Percentiles rank a stretch among this genome's conserved stretches.
Conservation (phyloP, 805 yeast genomes). For the Ogataea thermomethanolica region DNA sequence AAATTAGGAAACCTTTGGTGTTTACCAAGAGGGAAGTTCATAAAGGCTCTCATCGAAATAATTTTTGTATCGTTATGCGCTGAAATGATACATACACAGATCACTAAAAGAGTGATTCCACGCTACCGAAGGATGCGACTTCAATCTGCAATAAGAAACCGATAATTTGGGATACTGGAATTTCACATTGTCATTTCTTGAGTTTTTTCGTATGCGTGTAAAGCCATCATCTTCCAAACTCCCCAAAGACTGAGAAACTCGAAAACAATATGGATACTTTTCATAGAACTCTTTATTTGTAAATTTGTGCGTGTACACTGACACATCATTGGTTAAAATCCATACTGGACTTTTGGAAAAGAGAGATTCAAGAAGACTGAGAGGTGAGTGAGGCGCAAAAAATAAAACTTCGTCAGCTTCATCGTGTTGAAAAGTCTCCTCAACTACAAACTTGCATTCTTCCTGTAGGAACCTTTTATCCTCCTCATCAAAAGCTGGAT, state of each 20-base stretch:
- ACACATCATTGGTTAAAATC: conserved; percentile 32
- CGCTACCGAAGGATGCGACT: conserved; percentile 10
- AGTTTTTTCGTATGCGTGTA: conserved; percentile 11
- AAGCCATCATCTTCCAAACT: conserved; percentile 3
- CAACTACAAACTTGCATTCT: conserved; percentile 15
- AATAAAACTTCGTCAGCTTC: conserved; percentile 15
- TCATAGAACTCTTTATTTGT: conserved; percentile 25
- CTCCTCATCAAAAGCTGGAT: conserved; percentile 28
- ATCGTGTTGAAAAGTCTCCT: conserved; percentile 7
- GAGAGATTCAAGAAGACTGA: conserved; percentile 27
- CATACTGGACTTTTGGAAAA: conserved; percentile 23
- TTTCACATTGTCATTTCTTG: conserved; percentile 17
- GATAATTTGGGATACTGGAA: conserved; percentile 9
- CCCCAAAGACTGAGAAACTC: conserved; percentile 17
- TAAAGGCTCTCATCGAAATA: conserved; percentile 61
- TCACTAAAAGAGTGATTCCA: conserved; percentile 32
- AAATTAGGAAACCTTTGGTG: conserved; percentile 1
- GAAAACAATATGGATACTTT: conserved; percentile 29
- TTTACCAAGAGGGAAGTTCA: conserved; percentile 47
- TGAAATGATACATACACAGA: conserved; percentile 19
- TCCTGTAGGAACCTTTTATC: conserved; percentile 23
- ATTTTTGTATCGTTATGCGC: conserved; percentile 53
- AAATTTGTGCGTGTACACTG: conserved; percentile 27
- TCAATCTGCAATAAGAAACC: not conserved
- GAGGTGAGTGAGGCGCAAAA: conserved; percentile 36